These are phyloP conservation scores for Carpinus fangiana DNA, from an alignment of 306 rosid genomes.

Conservation along the genomic window DNA sequence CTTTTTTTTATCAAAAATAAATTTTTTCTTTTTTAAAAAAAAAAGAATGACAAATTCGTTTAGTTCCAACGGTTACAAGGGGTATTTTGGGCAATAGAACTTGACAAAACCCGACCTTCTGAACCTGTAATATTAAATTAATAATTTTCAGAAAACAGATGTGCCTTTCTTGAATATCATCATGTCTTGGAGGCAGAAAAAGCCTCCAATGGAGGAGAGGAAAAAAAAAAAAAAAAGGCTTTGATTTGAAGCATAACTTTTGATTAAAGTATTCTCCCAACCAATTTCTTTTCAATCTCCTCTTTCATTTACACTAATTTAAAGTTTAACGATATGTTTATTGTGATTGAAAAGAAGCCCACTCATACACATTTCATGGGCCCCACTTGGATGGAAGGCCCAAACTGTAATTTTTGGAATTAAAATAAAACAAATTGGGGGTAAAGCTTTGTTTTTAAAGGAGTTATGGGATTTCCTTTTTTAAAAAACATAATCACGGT, in stretches of 20 bases:
- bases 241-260: slow-evolving; percentile 56
- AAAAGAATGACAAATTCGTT: no score
- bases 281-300: slow-evolving; percentile 25
- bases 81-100: slow-evolving; percentile 25
- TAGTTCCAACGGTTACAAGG: slow-evolving; percentile 27
- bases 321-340: neutral
- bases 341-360: slow-evolving; percentile 2
- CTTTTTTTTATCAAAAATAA: no score
- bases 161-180: slow-evolving; percentile 35
- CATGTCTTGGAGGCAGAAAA: slow-evolving; percentile 33
- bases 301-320: slow-evolving; percentile 9
- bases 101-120: slow-evolving; percentile 13
- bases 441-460: no score
- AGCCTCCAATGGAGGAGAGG: slow-evolving; percentile 37
- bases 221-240: slow-evolving; percentile 19
- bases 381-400: neutral
- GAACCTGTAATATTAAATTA: slow-evolving; percentile 3
- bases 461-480: no score
- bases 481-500: no score
- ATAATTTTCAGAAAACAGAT: slow-evolving; percentile 22
- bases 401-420: no score
- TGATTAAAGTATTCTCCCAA: slow-evolving; percentile 30
- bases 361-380: slow-evolving; percentile 6
- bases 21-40: no score
- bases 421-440: no score